Base-by-base conservation (phyloP, 129 eudicot genomes). In the Tagetes patula region DNA sequence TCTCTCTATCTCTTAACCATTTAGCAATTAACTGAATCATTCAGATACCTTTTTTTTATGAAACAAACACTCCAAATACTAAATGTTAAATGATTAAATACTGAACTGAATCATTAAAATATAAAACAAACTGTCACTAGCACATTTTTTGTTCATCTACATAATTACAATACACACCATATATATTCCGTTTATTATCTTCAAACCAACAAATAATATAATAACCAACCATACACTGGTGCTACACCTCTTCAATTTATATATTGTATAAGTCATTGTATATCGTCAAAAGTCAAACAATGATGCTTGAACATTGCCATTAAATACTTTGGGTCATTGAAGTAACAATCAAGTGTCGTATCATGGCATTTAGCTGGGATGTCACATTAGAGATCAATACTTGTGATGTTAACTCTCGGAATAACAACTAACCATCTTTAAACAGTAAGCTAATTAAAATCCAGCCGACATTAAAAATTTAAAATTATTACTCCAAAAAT, bases 301-400 rank as follows among this genome's bases (percentile, higher is more conserved):
- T 10, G 65, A 59, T 59, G 65, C 65, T 32, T 59, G 65, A 59
- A 59, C 65, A 59, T 59, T 33, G 8, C 3, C 65, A 59, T 33
- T 59, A 59, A 59, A 32, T 33, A 59, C 7, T 9, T 58, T 34
- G 41, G 41, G 65, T 32, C 65, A 59, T 59, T 33, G 33, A 32
- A 3, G 14, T 11, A 59, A 32, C 14, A 33, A 10, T 59, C 42
- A 10, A 32, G 41, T 34, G 42, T 59, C 65, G 6, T 32, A 58
- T 31, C 40, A 58, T 55, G 32, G 64, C 64, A 32, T 58, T 31
- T 58, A 2, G n/a, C 64, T 8, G 32, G 8, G n/a, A 31, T 31
- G 32, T 20, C 27, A 20, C 32, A 56, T 30, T 30, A 27, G 30
- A 8, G 36, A 20, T 6, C 12, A 55, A 55, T 2, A 49, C 55